Conservation (phyloP, 2,329 filamentous ascomycete genomes). For the Metarhizium sp. region DNA sequence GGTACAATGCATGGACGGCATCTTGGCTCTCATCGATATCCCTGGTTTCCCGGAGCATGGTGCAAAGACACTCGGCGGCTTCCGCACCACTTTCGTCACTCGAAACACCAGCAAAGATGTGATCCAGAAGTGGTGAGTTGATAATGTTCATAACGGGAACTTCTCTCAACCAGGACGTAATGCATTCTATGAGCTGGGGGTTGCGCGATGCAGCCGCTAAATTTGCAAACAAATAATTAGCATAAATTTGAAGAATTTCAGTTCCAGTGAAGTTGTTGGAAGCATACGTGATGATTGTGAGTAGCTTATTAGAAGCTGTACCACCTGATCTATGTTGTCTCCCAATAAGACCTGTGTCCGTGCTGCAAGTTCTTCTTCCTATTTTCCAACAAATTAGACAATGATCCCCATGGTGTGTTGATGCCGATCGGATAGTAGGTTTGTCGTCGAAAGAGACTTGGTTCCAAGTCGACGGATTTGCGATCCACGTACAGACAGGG, state of each 20-base stretch:
- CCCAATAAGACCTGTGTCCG: conserved; percentile 84
- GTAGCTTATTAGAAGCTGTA: conserved; percentile 82
- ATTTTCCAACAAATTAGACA: conserved; percentile 35
- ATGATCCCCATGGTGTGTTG: conserved; percentile 17
- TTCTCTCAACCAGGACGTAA: conserved; percentile 93
- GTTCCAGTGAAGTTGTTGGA: background rate
- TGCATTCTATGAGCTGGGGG: conserved; percentile 85
- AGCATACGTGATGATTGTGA: conserved; percentile 78
- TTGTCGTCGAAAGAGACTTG: conserved; percentile 21
- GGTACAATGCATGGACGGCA: conserved; percentile 74
- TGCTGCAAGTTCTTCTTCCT: conserved; percentile 89
- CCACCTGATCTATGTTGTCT: conserved; percentile 81
- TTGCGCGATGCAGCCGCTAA: conserved; percentile 70
- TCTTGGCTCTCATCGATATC: conserved; percentile 87
- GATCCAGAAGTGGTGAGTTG: conserved; percentile 72
- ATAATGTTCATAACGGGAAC: conserved; percentile 78
- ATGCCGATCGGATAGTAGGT: conserved; percentile 23
- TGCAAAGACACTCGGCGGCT: conserved; percentile 85
- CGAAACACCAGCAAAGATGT: conserved; percentile 69
- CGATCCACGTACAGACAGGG: conserved; percentile 88
- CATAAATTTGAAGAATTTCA: background rate
- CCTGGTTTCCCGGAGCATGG: conserved; percentile 82
- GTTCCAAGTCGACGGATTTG: conserved; percentile 35
- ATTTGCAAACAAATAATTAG: background rate
- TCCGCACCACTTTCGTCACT: conserved; percentile 73